Percentiles rank a stretch among this genome's conserved stretches.
Evolutionary conservation across 257 asterid genomes (phyloP).

Genomic region (Perilla frutescens): DNA sequence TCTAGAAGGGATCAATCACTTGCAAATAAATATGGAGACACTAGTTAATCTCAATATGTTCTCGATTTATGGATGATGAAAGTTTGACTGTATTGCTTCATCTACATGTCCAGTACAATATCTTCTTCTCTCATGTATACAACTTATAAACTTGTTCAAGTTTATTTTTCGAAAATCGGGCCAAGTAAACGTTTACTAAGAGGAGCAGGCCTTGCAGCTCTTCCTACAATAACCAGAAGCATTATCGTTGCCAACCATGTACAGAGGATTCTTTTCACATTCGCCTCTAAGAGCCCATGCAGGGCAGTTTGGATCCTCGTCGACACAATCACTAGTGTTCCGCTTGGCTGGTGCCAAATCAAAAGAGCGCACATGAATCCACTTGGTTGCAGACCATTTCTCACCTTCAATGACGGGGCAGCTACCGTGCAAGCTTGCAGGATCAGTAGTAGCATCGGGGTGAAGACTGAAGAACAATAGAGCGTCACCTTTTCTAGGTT

Average conservation of each 20-base stretch:
- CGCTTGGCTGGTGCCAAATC: slow-evolving; percentile 36
- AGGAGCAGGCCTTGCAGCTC: slow-evolving; percentile 77
- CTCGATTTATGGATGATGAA: background rate
- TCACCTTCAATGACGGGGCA: slow-evolving; percentile 92
- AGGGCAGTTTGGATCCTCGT: slow-evolving; percentile 55
- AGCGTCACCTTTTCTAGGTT: slow-evolving; percentile 79
- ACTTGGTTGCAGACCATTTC: slow-evolving; percentile 94
- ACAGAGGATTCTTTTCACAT: slow-evolving; percentile 60
- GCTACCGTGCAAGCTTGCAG: slow-evolving; percentile 83
- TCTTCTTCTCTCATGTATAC: slow-evolving; percentile 34
- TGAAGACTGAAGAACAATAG: slow-evolving; percentile 89
- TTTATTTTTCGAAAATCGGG: background rate
- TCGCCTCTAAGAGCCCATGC: slow-evolving; percentile 76
- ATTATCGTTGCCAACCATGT: slow-evolving; percentile 58
- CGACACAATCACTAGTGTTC: slow-evolving; percentile 45
- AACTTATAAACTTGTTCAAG: slow-evolving; percentile 6
- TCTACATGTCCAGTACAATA: slow-evolving; percentile 13
- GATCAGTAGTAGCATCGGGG: slow-evolving; percentile 74
- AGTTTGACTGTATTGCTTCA: slow-evolving; percentile 7
- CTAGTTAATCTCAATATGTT: background rate
- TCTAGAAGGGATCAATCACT: background rate
- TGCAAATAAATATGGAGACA: background rate
- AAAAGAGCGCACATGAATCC: slow-evolving; percentile 81
- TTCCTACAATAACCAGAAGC: slow-evolving; percentile 59
- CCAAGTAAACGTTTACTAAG: slow-evolving; percentile 23